Evolutionary conservation across 345 rosid genomes (phyloP), one percentile per base, ranked within the genome.

Genomic region (Ceriops zippeliana): DNA sequence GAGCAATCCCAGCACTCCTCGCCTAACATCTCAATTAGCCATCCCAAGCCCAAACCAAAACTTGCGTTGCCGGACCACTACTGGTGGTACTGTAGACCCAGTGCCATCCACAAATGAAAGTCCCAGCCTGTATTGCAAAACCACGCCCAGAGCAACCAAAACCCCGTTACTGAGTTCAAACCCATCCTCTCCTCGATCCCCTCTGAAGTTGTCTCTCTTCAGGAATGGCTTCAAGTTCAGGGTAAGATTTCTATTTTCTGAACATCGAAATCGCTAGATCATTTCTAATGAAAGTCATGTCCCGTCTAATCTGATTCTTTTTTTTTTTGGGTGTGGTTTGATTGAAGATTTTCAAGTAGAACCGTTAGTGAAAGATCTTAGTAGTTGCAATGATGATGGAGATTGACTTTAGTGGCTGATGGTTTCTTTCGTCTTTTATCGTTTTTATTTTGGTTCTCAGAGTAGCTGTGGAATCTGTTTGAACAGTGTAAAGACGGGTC

Each of bases 1-100:
- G 63, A 89, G 90, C 83, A 90, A 87, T 73, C 87, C 95, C 3
- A 79, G 85, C 6, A 87, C 95, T 7, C 92, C 95, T 11, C 88
- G 95, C 26, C 66, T 49, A 22, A 75, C 52, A 20, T 67, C 83
- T 72, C 79, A 71, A 15, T 56, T 70, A 11, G 61, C 54, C 7
- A 38, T 54, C 58, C 1, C 59, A 22, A 34, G 37, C 37, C 75
- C 85, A 8, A 86, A 75, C 66, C 85, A 86, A 19, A 65, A 72
- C 76, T 66, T 86, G 67, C 87, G 82, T 35, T 88, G 93, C 80
- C 81, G 83, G 56, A 84, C 86, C 6, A 32, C 76, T 1, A 58
- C 68, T 52, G 53, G 65, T 59, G 53, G 65, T 59, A 67, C 67
- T 59, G 62, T 52, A 30, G 76, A 67, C 0, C 34, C 67, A 19